Conservation (phyloP, 2,329 filamentous ascomycete genomes). For the Cladosporium colombiae region DNA sequence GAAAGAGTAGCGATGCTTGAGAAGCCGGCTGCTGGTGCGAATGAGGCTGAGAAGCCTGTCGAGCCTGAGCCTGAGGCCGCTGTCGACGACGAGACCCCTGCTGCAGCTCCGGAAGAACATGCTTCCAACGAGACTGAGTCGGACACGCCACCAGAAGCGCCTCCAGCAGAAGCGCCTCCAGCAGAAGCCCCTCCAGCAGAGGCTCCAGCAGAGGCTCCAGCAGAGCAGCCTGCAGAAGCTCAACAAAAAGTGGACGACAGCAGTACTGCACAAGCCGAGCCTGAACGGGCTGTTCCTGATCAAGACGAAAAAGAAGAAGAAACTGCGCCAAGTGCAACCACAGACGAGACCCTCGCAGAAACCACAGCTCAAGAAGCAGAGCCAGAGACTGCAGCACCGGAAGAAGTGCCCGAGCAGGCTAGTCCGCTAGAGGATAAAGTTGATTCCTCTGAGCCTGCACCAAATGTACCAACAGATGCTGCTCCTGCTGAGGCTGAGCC, state of each 20-base stretch:
- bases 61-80: background rate
- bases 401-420: background rate
- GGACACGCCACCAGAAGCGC: too few species aligned
- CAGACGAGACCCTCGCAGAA: background rate
- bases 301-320: background rate
- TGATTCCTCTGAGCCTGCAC: background rate
- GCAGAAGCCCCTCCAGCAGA: background rate
- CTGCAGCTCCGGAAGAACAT: background rate
- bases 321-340: background rate
- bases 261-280: background rate
- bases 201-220: background rate
- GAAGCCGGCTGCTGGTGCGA: background rate
- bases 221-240: background rate
- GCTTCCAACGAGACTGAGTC: background rate
- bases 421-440: background rate
- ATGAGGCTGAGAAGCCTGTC: background rate
- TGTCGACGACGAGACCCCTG: background rate
- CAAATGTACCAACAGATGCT: background rate
- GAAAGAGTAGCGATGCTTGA: slow-evolving; percentile 1
- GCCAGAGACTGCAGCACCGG: background rate
- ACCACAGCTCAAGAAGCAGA: background rate
- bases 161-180: background rate
- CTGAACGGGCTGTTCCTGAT: background rate
- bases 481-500: background rate
- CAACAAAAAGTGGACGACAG: background rate